Base-by-base conservation (phyloP, 2,329 filamentous ascomycete genomes). In the Aphanoascus verrucosus region DNA sequence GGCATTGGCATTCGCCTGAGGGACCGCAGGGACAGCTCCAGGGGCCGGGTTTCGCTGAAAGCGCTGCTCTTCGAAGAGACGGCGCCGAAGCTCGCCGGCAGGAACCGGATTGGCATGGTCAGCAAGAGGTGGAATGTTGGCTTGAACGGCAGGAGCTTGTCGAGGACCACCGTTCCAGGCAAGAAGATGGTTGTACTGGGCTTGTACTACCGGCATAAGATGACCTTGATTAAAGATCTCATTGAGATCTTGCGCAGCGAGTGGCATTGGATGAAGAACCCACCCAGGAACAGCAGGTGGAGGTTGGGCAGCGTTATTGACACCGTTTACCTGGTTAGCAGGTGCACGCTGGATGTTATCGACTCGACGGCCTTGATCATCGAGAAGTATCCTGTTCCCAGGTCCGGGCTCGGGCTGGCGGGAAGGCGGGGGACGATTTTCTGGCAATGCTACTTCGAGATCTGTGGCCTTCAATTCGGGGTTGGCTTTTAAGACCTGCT, bases 391-490 rank as follows among this genome's bases (percentile, higher is more conserved):
- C 23, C 23, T 28, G 7, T 28, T 28, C 23, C 23, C 23, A 3
- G 7, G 23, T 3, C 23, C 19, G 5, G 2, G 20, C 19, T 46
- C 15, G 45, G 11, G 2, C 4, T 28, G 34, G 35, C n/a, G n/a
- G n/a, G 8, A 1, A 32, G 12, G 8, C 17, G 19, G 15, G 40
- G 37, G 23, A 9, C 11, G 28, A 15, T 38, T 51, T n/a, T 49
- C 23, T 40, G 57, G 55, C 45, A 85, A 67, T 37, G 76, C 73
- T 57, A 88, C 74, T 43, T 78, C 71, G 12, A 88, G 71, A 37
- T 78, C 68, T 7, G 80, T 75, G 20, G 76, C 72, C 1, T 76
- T 73, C n/a, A 88, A 62, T 3, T 77, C 72, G 0, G 85, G 84
- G 57, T 88, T 77, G 32, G 82, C 75, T 19, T 74, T 70, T 12